phyloP scores from a whole-genome alignment of 1,284 basidiomycete genomes.

The Cutaneotrichosporon cutaneum region DNA sequence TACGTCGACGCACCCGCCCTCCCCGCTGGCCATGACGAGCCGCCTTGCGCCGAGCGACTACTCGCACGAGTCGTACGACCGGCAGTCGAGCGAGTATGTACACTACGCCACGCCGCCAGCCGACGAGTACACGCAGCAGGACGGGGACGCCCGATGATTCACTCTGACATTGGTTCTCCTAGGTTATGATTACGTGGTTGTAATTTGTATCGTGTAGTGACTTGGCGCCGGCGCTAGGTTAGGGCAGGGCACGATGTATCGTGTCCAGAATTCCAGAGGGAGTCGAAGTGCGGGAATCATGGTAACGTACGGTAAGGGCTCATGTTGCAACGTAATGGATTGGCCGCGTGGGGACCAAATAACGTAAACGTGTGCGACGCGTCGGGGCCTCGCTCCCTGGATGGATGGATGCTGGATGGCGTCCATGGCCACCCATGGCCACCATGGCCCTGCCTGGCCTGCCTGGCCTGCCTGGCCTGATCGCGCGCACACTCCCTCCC shows the following conservation, averaged over 20 bases:
- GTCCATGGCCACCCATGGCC: too few species aligned
- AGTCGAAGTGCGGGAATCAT: too few species aligned
- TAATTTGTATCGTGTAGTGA: not conserved
- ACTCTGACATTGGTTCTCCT: not conserved
- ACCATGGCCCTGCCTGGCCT: too few species aligned
- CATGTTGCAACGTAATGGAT: not conserved
- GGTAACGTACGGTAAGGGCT: too few species aligned
- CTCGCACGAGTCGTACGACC: not conserved
- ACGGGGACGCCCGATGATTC: not conserved
- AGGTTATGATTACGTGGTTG: not conserved
- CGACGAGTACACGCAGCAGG: not conserved
- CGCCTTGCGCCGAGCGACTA: not conserved
- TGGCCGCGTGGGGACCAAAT: not conserved
- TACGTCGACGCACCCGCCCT: not conserved
- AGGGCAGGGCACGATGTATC: too few species aligned
- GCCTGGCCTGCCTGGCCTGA: not conserved
- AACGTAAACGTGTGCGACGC: not conserved
- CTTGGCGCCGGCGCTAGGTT: too few species aligned
- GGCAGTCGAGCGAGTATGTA: not conserved
- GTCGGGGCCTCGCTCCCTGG: not conserved
- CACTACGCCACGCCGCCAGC: not conserved
- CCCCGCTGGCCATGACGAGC: not conserved
- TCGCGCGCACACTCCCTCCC: not conserved
- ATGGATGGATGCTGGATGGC: not conserved
- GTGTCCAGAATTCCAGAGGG: too few species aligned